phyloP scores from a whole-genome alignment of 257 asterid species.

The Prunella vulgaris region DNA sequence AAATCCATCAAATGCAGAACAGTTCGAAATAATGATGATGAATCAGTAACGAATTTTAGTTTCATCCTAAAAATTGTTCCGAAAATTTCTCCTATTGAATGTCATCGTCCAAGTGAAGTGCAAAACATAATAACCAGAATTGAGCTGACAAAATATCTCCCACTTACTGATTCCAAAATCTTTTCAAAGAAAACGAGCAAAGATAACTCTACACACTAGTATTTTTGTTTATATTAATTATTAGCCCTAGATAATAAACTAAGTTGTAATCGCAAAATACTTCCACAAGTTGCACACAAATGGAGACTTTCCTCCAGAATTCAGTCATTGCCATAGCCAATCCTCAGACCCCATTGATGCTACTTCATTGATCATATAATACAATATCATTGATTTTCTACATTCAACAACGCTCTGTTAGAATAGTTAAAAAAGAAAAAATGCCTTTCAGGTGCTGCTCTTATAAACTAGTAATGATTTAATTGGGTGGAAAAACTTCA shows the following conservation, averaged over 20 bases:
- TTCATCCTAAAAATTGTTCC: not conserved
- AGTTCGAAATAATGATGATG: too few relatives aligned
- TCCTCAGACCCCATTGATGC: not conserved
- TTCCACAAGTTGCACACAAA: constrained; percentile 8
- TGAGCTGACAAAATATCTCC: not conserved
- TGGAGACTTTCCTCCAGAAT: not conserved
- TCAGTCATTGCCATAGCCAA: not conserved
- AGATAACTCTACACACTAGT: constrained; percentile 12
- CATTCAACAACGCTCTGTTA: not conserved
- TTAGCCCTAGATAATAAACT: constrained; percentile 14
- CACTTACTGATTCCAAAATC: not conserved
- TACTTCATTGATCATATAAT: not conserved
- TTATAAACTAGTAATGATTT: not conserved
- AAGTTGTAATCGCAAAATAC: constrained; percentile 14
- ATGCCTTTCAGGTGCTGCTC: not conserved
- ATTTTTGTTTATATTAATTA: constrained; percentile 10
- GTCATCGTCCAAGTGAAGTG: not conserved
- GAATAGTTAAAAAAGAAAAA: not conserved
- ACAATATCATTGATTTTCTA: not conserved
- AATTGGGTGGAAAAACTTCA: not conserved
- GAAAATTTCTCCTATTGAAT: not conserved
- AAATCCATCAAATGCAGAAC: not conserved
- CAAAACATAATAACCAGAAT: not conserved
- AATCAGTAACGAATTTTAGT: too few relatives aligned
- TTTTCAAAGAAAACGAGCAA: not conserved